phyloP scores from a whole-genome alignment of 179 eudicot genomes.

The Beta lomatogona region DNA sequence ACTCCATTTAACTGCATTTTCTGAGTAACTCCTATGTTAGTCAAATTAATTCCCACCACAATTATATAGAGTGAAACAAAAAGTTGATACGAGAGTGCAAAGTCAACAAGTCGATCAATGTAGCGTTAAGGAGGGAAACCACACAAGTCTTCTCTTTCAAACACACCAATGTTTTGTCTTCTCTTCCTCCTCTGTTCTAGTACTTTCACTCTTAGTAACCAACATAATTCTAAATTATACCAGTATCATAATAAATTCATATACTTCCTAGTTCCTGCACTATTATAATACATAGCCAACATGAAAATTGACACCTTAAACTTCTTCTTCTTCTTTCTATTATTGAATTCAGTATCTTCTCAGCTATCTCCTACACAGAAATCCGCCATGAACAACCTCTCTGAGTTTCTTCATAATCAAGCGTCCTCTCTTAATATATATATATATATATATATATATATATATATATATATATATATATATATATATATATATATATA shows the following conservation, averaged over 20 bases:
- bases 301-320: conserved; percentile 10
- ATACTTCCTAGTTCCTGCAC: not conserved
- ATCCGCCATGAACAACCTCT: conserved; percentile 48
- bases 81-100: not conserved
- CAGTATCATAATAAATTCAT: no score
- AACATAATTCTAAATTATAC: not conserved
- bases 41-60: no score
- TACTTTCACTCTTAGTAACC: not conserved
- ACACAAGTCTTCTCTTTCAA: conserved; percentile 18
- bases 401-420: conserved; percentile 35
- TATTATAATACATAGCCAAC: not conserved
- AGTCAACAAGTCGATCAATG: not conserved
- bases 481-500: no score
- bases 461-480: no score
- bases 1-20: no score
- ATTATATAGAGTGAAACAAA: no score
- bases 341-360: conserved; percentile 35
- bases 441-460: no score
- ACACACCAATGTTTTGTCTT: conserved; percentile 2
- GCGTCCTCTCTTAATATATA: conserved; percentile 17
- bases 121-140: not conserved
- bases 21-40: no score
- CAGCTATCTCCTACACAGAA: conserved; percentile 49
- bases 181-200: not conserved
- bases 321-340: conserved; percentile 25